Base-by-base conservation (phyloP, 352 stramenopile species). In the Pythium periplocum region DNA sequence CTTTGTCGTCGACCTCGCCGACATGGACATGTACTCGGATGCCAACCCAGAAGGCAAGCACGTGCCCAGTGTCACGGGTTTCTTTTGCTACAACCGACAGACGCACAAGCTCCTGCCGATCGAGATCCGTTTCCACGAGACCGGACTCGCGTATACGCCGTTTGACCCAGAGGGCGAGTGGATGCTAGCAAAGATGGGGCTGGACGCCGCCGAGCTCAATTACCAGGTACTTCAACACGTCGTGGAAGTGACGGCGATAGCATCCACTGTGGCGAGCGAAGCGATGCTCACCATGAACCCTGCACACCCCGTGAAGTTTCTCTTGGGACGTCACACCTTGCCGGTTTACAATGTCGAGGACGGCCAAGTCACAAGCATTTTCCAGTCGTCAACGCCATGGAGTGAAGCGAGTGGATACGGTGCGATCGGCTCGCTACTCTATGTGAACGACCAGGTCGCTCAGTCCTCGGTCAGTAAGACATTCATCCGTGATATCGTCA, bases 171-270 rank as follows among this genome's bases (percentile, higher is more conserved):
- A 44, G 0, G 57, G 64, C 6, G 74, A 82, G 65, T 85, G 71
- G 69, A 58, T 60, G 33, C 59, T 83, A 8, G 75, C 71, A 53
- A 85, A 80, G 56, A 72, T 71, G 33, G 69, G 59, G 12, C 60
- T 81, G 9, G 74, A 85, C 33, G 56, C 69, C 2, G 69, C 65
- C 42, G 69, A 77, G 41, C 57, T 64, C 50, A 71, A 61, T 8
- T 73, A 66, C 62, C 74, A 85, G 56, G 59, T 82, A 57, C 65
- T 82, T 55, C 61, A 69, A 49, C 74, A 85, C 65, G 72, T 81
- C 39, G 63, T 53, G 12, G 71, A 82, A 48, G 75, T 65, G 8
- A 71, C 82, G 57, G 70, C 68, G 8, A 42, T 75, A 43, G 68
- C 67, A 17, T 71, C 75, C 45, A 71, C 71, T 6, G 64, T 85